Percentiles rank a stretch among this genome's conserved stretches.
Evolutionary conservation across 2,329 filamentous ascomycete genomes (phyloP).

Genomic region (Paracoccidioides brasiliensis): DNA sequence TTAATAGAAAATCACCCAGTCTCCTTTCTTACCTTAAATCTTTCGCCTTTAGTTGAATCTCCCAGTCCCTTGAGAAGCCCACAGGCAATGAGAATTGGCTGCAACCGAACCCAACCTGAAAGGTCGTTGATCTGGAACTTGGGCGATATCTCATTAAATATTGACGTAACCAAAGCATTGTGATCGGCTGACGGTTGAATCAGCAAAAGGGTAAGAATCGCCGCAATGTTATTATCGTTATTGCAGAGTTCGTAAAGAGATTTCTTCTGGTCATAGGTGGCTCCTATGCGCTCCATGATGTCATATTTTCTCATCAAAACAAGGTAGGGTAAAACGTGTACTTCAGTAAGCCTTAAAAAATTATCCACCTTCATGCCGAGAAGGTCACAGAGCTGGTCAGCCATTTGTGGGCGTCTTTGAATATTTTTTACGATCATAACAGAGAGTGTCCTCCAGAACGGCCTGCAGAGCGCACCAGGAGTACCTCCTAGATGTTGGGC

Average conservation of each 20-base stretch:
- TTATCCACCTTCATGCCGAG: slow-evolving; percentile 62
- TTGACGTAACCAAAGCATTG: slow-evolving; percentile 54
- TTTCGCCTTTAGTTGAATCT: slow-evolving; percentile 45
- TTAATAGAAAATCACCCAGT: background rate
- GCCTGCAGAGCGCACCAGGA: slow-evolving; percentile 58
- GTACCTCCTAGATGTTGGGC: slow-evolving; percentile 51
- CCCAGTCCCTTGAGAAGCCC: slow-evolving; percentile 71
- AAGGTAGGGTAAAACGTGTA: slow-evolving; percentile 72
- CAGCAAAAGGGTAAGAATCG: slow-evolving; percentile 46
- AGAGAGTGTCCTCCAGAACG: slow-evolving; percentile 80
- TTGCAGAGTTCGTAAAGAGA: slow-evolving; percentile 49
- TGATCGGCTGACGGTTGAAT: slow-evolving; percentile 50
- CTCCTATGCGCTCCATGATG: slow-evolving; percentile 67
- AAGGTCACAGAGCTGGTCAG: slow-evolving; percentile 66
- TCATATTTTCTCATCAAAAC: slow-evolving; percentile 67
- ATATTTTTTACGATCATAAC: slow-evolving; percentile 74
- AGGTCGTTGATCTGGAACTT: slow-evolving; percentile 57
- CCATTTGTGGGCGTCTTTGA: slow-evolving; percentile 65
- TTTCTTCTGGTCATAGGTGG: slow-evolving; percentile 44
- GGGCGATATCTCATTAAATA: slow-evolving; percentile 55
- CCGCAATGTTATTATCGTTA: slow-evolving; percentile 45
- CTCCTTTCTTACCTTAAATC: slow-evolving; percentile 40
- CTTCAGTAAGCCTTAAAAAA: slow-evolving; percentile 58
- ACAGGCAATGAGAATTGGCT: slow-evolving; percentile 62
- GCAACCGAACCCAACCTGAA: slow-evolving; percentile 55